These are phyloP conservation scores for Oehlia diaphana DNA, from an alignment of 192 early-diverging fungal genomes.

Conservation along the genomic window DNA sequence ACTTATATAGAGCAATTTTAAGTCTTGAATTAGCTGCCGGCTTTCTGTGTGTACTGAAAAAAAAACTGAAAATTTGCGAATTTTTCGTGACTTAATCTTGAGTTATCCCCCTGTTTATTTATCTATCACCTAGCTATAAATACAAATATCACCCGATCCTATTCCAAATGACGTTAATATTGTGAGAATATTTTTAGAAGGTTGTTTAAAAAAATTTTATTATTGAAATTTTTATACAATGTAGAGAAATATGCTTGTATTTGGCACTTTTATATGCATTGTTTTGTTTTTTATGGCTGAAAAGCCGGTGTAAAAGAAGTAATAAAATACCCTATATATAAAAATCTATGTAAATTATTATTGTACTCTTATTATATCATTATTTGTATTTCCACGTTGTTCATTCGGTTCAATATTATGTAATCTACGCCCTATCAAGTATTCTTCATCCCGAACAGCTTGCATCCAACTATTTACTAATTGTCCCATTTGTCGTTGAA, in stretches of 20 bases:
- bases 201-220: background rate
- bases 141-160: too few species aligned
- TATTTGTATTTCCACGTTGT: background rate
- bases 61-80: too few species aligned
- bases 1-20: too few species aligned
- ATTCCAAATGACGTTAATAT: too few species aligned
- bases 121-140: too few species aligned
- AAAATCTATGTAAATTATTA: background rate
- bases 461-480: slow-evolving; percentile 70
- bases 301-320: background rate
- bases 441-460: slow-evolving; percentile 78
- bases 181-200: too few species aligned
- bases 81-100: too few species aligned
- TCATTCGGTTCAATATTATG: slow-evolving; percentile 68
- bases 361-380: background rate
- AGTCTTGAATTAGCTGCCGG: too few species aligned
- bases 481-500: slow-evolving; percentile 33
- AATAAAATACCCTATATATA: too few species aligned
- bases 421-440: slow-evolving; percentile 79
- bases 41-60: too few species aligned
- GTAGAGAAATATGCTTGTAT: background rate
- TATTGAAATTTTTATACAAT: background rate
- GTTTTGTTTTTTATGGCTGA: background rate
- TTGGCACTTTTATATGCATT: background rate
- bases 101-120: too few species aligned